Base-by-base conservation (phyloP, 805 yeast genomes). In the Kodamaea jinghongensis region DNA sequence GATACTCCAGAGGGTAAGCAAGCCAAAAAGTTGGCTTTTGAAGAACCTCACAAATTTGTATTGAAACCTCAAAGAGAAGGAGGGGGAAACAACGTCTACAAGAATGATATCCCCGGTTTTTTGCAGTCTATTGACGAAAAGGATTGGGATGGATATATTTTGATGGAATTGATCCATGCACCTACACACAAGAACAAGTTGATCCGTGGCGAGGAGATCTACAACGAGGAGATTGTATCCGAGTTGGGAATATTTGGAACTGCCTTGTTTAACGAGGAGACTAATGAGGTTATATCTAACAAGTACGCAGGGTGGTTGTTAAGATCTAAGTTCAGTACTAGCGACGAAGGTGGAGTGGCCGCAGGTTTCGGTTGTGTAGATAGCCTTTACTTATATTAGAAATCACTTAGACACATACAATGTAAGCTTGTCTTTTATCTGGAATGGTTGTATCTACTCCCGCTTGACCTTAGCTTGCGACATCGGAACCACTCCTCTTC, bases 341-440 rank as follows among this genome's bases (percentile, higher is more conserved):
- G 95, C 39, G 82, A 93, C 61, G 99, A 93, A 67, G 99, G 99
- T 28, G 99, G 99, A 28, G 97, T 93, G 25, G 98, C 98, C 15
- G 99, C 99, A 11, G 99, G 99, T 1, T 91, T 86, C 63, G 99
- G 98, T 5, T 89, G 97, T 61, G 86, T 93, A 29, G 99, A 93
- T 61, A 85, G 89, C 54, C 72, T 89, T 27, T 78, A 80, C 44
- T 65, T 87, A 30, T 70, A 73, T 43, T 64, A 55, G 36, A 28
- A 17, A 23, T 16, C 10, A 12, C 6, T 11, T n/a, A 31, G 16
- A 11, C 31, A 4, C 9, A n/a, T n/a, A n/a, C n/a, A n/a, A n/a
- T n/a, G n/a, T n/a, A n/a, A n/a, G n/a, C n/a, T n/a, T n/a, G n/a
- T 17, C 14, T 9, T 10, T 22, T 33, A n/a, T n/a, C n/a, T n/a